Base-by-base conservation (phyloP, 2,329 filamentous ascomycete species). In the Diaporthe sp. region DNA sequence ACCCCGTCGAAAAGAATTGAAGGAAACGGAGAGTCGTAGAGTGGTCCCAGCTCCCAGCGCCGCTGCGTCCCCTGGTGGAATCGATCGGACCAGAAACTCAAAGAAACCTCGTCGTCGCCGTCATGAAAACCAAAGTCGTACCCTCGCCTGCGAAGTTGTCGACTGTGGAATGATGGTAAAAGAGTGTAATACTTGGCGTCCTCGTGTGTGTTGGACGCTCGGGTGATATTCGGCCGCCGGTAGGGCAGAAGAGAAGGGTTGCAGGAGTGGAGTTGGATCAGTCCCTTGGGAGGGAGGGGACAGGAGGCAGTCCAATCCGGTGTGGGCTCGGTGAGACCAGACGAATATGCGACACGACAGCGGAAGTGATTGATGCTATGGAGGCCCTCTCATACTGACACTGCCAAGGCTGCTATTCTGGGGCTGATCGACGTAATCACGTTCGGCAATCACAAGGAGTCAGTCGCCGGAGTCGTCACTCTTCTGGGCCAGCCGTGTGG, bases 141-240 rank as follows among this genome's bases (percentile, higher is more conserved):
- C 75, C 78, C 78, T 82, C 80, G 81, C 81, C 81, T 73, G 81
- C 81, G 81, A 82, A 79, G 78, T 74, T 76, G 44, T 76, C 79
- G 80, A 81, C 79, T 78, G 76, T 78, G 78, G 76, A 71, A 73
- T 76, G 70, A 58, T 71, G 78, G 73, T 77, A 17, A 74, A 55
- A 25, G 59, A 72, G 65, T 44, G 37, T 35, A 44, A 53, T 55
- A 53, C 65, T 65, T 35, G 66, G 59, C 58, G 70, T 66, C 59
- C 63, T 68, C 47, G 55, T 37, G 55, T 50, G 19, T 71, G 32
- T 27, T 51, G 70, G 70, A 72, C 56, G 56, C 47, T 44, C 70
- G 70, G 25, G 56, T 35, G 63, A 68, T 53, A 44, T 53, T 68
- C 47, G 63, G 63, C 44, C 37, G 63, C 63, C 47, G 44, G 63